Evolutionary conservation across 768 basidiomycete genomes (phyloP), one percentile per base, ranked within the genome.

Genomic region (Crepidotus variabilis): DNA sequence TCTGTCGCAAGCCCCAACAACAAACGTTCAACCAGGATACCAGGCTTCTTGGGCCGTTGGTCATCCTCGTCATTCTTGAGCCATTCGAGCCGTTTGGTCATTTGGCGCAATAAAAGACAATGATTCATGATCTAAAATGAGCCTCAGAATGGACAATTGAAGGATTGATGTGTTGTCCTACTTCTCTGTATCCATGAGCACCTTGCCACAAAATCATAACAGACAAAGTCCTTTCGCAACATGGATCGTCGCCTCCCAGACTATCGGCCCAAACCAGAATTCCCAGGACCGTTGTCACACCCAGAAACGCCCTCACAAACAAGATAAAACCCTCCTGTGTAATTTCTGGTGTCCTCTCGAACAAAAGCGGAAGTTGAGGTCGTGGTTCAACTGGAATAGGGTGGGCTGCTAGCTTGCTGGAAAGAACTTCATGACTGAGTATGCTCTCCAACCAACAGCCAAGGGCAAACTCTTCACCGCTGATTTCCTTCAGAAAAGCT

Each of bases 201-300:
- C 71, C 72, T 69, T 88, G 86, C 87, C 86, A 89, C 21, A 88
- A 55, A 5, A 80, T 77, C 52, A 92, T 57, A 14, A 91, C 75
- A 6, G 79, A 82, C 7, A 92, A 70, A 0, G 81, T 75, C 48
- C 85, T 79, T 62, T 88, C 85, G 9, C 55, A 56, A 10, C 87
- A 79, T 63, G 86, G 87, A 11, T 70, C 70, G 55, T 82, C 78
- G 54, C 85, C 80, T 0, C 85, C 86, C 18, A 89, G 72, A 66
- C 88, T 89, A 62, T 92, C 90, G 11, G 90, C 82, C 87, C 89
- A 93, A 2, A 88, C 86, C 64, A 86, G 86, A 33, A 88, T 86
- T 1, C 84, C 84, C 13, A 92, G 70, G 13, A 90, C 82, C 51
- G 78, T 76, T 2, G 84, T 77, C 7, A 91, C 77, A 1, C 90